A percentile compares a stretch with the other conserved stretches of the same genome.
Evolutionary conservation across 2,329 filamentous ascomycete genomes (phyloP).

Genomic region (Trichoderma atrobrunneum): DNA sequence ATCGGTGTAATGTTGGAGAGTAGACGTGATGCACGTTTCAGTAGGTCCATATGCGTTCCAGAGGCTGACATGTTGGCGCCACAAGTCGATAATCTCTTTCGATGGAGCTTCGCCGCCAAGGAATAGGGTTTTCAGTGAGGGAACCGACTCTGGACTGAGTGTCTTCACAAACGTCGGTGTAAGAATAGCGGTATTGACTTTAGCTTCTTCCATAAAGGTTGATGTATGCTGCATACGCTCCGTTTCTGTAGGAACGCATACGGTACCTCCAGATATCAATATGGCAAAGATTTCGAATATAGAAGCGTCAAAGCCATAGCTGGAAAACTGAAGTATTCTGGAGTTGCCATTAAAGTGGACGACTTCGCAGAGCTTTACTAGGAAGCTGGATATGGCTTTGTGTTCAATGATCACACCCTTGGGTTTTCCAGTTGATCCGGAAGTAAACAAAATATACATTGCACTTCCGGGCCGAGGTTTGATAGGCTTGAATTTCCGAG

Average conservation of each 20-base stretch:
- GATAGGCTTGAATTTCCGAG: background rate
- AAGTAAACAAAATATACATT: constrained; percentile 4
- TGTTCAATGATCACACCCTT: constrained; percentile 12
- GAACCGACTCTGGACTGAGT: background rate
- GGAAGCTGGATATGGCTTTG: background rate
- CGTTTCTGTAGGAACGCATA: constrained; percentile 1
- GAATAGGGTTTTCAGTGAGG: constrained; percentile 11
- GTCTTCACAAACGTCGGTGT: constrained; percentile 19
- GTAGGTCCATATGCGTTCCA: constrained; percentile 30
- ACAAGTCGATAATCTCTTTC: constrained; percentile 27
- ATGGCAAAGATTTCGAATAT: constrained; percentile 12
- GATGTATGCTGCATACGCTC: background rate
- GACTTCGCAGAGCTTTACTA: background rate
- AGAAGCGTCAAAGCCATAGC: constrained; percentile 17
- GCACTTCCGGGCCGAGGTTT: background rate
- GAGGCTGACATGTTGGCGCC: constrained; percentile 16
- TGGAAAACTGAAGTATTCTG: constrained; percentile 19
- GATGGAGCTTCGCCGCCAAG: constrained; percentile 27
- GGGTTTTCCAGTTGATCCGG: constrained; percentile 4
- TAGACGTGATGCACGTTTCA: background rate
- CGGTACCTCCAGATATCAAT: constrained; percentile 4
- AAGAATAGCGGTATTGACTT: constrained; percentile 12
- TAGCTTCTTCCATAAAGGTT: background rate
- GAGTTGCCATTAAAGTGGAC: background rate
- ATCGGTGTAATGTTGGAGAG: background rate